Conservation (phyloP, 495 filamentous ascomycete species). For the Chaetomium tenue region DNA sequence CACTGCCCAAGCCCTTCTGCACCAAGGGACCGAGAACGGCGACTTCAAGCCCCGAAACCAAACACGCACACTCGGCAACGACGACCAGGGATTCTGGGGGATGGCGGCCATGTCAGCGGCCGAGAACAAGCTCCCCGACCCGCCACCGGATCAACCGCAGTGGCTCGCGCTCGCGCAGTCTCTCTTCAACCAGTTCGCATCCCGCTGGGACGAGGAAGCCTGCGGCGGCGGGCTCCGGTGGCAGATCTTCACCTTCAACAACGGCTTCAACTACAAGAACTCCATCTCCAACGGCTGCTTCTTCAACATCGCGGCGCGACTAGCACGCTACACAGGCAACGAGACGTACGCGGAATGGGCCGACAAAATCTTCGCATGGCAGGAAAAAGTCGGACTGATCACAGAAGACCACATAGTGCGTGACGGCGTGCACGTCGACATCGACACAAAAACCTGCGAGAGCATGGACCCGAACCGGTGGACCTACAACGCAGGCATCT, state of each 20-base stretch:
- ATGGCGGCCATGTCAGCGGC: slow-evolving; percentile 79
- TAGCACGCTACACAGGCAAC: slow-evolving; percentile 74
- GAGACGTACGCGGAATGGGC: slow-evolving; percentile 75
- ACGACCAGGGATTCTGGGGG: slow-evolving; percentile 86
- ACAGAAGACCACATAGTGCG: slow-evolving; percentile 59
- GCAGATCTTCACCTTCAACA: slow-evolving; percentile 82
- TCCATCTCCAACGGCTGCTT: slow-evolving; percentile 74
- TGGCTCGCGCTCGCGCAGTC: slow-evolving; percentile 80
- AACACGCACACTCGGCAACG: slow-evolving; percentile 72
- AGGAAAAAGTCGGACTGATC: slow-evolving; percentile 58
- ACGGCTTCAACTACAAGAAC: slow-evolving; percentile 80
- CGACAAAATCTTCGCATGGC: slow-evolving; percentile 69
- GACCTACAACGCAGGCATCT: slow-evolving; percentile 75
- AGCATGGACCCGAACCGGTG: slow-evolving; percentile 64
- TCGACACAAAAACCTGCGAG: slow-evolving; percentile 50
- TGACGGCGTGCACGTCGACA: slow-evolving; percentile 61
- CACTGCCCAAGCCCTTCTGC: slow-evolving; percentile 63
- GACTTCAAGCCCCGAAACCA: slow-evolving; percentile 84
- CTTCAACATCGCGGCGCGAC: slow-evolving; percentile 76
- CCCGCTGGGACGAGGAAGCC: slow-evolving; percentile 63
- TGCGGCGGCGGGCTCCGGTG: slow-evolving; percentile 80
- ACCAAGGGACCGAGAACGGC: slow-evolving; percentile 64
- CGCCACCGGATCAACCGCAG: slow-evolving; percentile 59
- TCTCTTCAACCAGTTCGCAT: slow-evolving; percentile 68
- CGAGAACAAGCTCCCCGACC: slow-evolving; percentile 71